phyloP scores from a whole-genome alignment of 73 alveolate species.

The Uronychia setigera region DNA sequence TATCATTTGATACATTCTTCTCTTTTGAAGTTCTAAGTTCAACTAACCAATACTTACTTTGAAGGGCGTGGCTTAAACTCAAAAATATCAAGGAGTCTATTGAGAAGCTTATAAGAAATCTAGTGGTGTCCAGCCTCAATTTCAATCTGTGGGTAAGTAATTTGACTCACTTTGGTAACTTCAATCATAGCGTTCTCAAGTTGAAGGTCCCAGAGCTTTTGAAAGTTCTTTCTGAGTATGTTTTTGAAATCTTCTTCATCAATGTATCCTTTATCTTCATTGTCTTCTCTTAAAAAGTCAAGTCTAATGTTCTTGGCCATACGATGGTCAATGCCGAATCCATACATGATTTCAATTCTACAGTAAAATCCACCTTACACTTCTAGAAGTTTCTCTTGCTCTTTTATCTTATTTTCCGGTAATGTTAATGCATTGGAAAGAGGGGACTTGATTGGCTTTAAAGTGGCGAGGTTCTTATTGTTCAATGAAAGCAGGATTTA shows the following conservation, averaged over 20 bases:
- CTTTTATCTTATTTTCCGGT: neutral
- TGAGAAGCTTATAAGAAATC: neutral
- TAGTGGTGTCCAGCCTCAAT: no score
- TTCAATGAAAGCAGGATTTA: neutral
- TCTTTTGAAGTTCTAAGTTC: neutral
- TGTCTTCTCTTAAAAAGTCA: neutral
- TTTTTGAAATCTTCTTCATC: neutral
- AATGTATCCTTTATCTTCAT: neutral
- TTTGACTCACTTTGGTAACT: neutral
- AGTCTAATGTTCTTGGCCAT: neutral
- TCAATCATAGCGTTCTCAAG: neutral
- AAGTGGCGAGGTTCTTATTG: neutral
- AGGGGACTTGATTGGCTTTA: neutral
- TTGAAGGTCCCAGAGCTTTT: neutral
- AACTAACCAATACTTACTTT: neutral
- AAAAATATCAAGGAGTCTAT: neutral
- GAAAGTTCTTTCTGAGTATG: neutral
- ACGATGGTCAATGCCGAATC: conserved; percentile 1
- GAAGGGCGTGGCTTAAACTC: neutral
- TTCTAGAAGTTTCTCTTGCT: neutral
- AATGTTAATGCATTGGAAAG: no score
- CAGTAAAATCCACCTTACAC: neutral
- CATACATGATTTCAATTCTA: neutral
- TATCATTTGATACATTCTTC: conserved; percentile 1
- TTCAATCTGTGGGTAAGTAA: no score